Conservation (phyloP, 2,329 filamentous ascomycete genomes). For the Cytospora mali region DNA sequence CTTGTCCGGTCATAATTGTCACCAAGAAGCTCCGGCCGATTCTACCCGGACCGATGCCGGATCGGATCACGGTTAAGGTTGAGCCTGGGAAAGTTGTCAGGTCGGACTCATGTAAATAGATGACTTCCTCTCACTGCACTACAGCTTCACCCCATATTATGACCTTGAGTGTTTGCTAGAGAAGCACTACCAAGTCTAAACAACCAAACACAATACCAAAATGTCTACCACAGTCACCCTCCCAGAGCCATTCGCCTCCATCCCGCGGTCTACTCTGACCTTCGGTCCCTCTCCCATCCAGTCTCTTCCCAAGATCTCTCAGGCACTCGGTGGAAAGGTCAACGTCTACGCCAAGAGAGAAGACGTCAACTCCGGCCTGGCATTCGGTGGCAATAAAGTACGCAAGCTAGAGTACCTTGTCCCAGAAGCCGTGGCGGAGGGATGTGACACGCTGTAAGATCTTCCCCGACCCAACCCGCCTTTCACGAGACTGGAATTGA, state of each 20-base stretch:
- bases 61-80: background rate
- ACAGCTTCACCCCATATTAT: background rate
- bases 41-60: constrained; percentile 28
- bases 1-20: background rate
- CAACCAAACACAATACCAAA: background rate
- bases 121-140: background rate
- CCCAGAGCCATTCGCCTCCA: constrained; percentile 63
- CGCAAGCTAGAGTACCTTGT: constrained; percentile 72
- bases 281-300: constrained; percentile 72
- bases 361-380: constrained; percentile 69
- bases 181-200: background rate
- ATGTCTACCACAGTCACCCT: constrained; percentile 43
- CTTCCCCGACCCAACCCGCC: too few relatives aligned
- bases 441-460: constrained; percentile 56
- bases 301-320: constrained; percentile 64
- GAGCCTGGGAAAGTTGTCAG: background rate
- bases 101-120: background rate
- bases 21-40: background rate
- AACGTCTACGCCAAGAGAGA: constrained; percentile 72
- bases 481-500: background rate
- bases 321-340: constrained; percentile 61
- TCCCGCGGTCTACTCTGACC: constrained; percentile 63
- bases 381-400: constrained; percentile 70
- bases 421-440: constrained; percentile 60
- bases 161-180: background rate